Evolutionary conservation across 306 rosid genomes (phyloP).

Genomic region (Gillenia trifoliata): DNA sequence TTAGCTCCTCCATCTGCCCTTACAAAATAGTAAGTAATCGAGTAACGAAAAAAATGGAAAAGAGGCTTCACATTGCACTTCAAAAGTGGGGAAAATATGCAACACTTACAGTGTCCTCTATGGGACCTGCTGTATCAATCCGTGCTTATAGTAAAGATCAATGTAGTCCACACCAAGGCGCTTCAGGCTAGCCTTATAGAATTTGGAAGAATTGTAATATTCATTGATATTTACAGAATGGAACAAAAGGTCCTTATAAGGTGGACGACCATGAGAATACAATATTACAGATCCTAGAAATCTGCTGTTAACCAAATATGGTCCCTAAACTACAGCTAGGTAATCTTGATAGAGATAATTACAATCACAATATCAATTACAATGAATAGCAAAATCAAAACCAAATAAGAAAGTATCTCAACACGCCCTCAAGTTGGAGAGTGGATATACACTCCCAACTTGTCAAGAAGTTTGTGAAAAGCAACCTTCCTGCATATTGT

Average conservation of each 20-base stretch:
- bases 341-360: too few species aligned
- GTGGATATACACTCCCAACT: background rate
- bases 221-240: too few species aligned
- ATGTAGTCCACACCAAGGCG: constrained; percentile 71
- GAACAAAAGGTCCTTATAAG: too few species aligned
- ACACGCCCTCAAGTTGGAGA: background rate
- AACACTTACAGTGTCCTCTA: constrained; percentile 69
- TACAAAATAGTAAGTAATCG: background rate
- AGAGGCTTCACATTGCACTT: background rate
- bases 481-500: background rate
- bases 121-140: constrained; percentile 58
- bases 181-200: constrained; percentile 63
- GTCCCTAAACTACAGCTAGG: too few species aligned
- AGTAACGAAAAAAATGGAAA: background rate
- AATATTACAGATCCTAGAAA: too few species aligned
- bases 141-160: constrained; percentile 85
- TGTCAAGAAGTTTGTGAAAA: background rate
- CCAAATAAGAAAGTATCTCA: background rate
- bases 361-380: too few species aligned
- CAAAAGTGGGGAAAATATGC: background rate
- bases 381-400: too few species aligned
- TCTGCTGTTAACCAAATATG: too few species aligned
- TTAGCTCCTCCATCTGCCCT: constrained; percentile 17
- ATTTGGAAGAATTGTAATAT: too few species aligned
- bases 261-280: too few species aligned